Evolutionary conservation across 805 yeast genomes (phyloP).

Genomic region (Wickerhamomyces canadensis): DNA sequence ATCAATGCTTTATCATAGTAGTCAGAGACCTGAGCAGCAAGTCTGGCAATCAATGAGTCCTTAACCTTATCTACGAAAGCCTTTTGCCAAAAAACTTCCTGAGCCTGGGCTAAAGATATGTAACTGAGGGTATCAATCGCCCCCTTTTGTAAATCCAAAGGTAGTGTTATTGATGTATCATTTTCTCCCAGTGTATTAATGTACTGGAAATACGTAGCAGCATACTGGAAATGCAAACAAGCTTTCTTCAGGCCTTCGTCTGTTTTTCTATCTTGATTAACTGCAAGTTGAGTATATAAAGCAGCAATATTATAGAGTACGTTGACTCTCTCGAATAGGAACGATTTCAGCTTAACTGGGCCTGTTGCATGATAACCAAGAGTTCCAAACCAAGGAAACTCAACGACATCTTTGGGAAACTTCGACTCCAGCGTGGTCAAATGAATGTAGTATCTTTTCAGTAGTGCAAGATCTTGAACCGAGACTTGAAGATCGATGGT

Average conservation of each 20-base stretch:
- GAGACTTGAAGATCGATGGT: conserved; percentile 32
- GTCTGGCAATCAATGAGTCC: conserved; percentile 55
- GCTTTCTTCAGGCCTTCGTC: conserved; percentile 56
- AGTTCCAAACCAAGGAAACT: conserved; percentile 71
- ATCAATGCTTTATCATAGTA: conserved; percentile 45
- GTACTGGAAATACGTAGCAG: conserved; percentile 70
- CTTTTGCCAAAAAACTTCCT: conserved; percentile 79
- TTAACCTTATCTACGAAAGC: conserved; percentile 48
- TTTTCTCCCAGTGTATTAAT: conserved; percentile 49
- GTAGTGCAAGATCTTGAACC: conserved; percentile 29
- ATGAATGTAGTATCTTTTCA: conserved; percentile 43
- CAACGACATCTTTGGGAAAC: conserved; percentile 57
- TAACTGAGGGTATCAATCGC: conserved; percentile 45
- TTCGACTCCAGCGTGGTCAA: conserved; percentile 41
- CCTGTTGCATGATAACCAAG: conserved; percentile 50
- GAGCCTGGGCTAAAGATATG: conserved; percentile 77
- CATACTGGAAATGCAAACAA: conserved; percentile 58
- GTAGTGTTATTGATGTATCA: conserved; percentile 21
- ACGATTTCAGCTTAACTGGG: conserved; percentile 40
- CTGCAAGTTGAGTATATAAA: conserved; percentile 51
- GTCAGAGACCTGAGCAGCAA: conserved; percentile 58
- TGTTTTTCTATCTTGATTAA: conserved; percentile 34
- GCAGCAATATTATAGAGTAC: conserved; percentile 67
- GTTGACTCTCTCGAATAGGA: conserved; percentile 57
- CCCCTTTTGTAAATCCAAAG: conserved; percentile 43